Evolutionary conservation across 1,139 yeast genomes (phyloP), one percentile per base, ranked within the genome.

Genomic region (Pichia sp.): DNA sequence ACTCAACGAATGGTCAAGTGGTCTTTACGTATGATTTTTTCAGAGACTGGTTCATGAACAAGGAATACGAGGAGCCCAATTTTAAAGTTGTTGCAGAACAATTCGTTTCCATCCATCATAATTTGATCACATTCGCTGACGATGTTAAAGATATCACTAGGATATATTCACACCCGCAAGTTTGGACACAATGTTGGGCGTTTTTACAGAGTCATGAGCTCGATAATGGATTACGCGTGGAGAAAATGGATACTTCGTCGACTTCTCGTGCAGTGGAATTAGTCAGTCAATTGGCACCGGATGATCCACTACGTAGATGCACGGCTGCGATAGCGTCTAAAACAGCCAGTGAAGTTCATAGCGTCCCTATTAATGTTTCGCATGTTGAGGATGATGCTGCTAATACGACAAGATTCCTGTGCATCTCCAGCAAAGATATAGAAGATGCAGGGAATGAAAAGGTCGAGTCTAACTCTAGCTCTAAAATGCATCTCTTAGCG

Each of bases 1-100:
- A 91, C 60, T 86, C 96, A 5, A 83, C 96, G 8, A 91, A 91
- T 56, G 98, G 98, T 0, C 91, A 83, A 48, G 98, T 91, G 4
- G 81, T 80, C 1, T 75, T 78, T 55, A 85, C 96, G 0, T 78
- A 84, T 53, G 96, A 87, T 55, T 63, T 86, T 14, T 64, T 88
- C 24, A 64, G 94, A 44, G 88, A 83, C 52, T 69, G 81, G 76
- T 71, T 67, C 56, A 43, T 52, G 13, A 40, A 36, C 17, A 42
- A 39, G 13, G 53, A 25, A 40, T 23, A 34, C 8, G 16, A 13
- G 4, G 4, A 41, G 5, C 52, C 57, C 1, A 49, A 52, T 3
- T 70, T 82, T 50, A 59, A 60, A 29, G 72, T 85, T 4, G 71
- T 82, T 1, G 91, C 75, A 1, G 95, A 86, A 49, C 88, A 84